Conservation (phyloP, 2,329 filamentous ascomycete species). For the Curvularia sp. region DNA sequence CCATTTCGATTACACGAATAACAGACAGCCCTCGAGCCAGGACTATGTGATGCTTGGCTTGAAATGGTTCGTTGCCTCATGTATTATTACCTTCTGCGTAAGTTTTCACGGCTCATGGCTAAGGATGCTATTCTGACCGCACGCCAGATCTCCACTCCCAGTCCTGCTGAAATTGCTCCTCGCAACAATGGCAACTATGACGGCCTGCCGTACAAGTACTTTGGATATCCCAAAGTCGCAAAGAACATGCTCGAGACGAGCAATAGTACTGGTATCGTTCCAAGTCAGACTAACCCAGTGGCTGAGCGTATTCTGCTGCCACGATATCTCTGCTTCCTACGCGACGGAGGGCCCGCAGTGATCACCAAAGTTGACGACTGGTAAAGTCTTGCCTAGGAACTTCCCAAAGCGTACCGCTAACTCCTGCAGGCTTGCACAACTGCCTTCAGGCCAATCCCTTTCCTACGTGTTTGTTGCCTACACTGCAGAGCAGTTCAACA, state of each 20-base stretch:
- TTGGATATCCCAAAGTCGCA: constrained; percentile 43
- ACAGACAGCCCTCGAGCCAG: constrained; percentile 28
- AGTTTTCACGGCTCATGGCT: constrained; percentile 3
- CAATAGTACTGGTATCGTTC: constrained; percentile 4
- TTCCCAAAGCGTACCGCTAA: neutral
- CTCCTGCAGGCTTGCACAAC: constrained; percentile 24
- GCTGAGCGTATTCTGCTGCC: constrained; percentile 38
- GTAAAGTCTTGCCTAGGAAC: constrained; percentile 3
- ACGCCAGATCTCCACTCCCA: constrained; percentile 33
- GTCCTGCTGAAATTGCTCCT: constrained; percentile 17
- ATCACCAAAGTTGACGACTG: constrained; percentile 39
- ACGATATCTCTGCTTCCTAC: constrained; percentile 41
- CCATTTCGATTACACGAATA: constrained; percentile 35
- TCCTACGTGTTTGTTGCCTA: constrained; percentile 54
- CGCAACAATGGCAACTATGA: constrained; percentile 39
- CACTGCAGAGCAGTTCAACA: constrained; percentile 51
- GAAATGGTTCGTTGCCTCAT: constrained; percentile 41
- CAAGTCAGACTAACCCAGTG: constrained; percentile 30
- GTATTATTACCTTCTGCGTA: constrained; percentile 36
- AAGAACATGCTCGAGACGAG: constrained; percentile 40
- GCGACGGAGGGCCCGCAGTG: constrained; percentile 27
- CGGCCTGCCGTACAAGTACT: constrained; percentile 36
- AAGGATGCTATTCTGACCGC: neutral
- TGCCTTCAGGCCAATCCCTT: constrained; percentile 30
- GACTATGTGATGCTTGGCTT: constrained; percentile 35